phyloP scores from a whole-genome alignment of 2,329 filamentous ascomycete species.

The Aspergillus neotritici region DNA sequence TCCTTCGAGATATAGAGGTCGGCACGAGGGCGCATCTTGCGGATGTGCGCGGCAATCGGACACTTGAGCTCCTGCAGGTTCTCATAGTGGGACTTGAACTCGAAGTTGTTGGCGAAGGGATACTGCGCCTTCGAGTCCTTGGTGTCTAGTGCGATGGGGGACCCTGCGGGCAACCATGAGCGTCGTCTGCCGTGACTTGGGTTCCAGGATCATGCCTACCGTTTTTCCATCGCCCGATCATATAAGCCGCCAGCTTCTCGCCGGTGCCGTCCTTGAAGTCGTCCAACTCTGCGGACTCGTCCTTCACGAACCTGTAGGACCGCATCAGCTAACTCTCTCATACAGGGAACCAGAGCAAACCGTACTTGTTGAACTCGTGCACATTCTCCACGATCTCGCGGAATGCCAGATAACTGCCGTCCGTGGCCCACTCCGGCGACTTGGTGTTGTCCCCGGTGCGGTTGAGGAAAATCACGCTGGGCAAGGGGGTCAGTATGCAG shows the following conservation, averaged over 20 bases:
- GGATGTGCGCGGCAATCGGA: slow-evolving; percentile 45
- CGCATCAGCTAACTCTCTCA: too few relatives aligned
- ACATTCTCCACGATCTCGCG: slow-evolving; percentile 43
- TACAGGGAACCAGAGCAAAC: too few relatives aligned
- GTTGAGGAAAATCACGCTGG: too few relatives aligned
- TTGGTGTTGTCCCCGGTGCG: slow-evolving; percentile 27
- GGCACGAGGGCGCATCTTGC: slow-evolving; percentile 44
- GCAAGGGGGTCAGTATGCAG: too few relatives aligned
- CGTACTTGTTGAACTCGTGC: slow-evolving; percentile 34
- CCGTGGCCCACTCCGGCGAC: slow-evolving; percentile 36
- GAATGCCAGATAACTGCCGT: slow-evolving; percentile 43
- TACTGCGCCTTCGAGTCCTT: slow-evolving; percentile 28
- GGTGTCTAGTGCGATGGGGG: slow-evolving; percentile 29
- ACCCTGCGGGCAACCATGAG: slow-evolving; percentile 16
- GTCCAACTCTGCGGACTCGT: slow-evolving; percentile 19
- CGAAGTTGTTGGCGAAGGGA: slow-evolving; percentile 37
- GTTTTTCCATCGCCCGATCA: slow-evolving; percentile 44
- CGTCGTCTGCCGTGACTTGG: neutral
- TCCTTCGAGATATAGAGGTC: slow-evolving; percentile 17
- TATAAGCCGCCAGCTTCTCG: slow-evolving; percentile 36
- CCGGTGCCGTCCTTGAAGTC: slow-evolving; percentile 2
- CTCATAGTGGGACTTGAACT: slow-evolving; percentile 30
- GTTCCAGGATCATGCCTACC: slow-evolving; percentile 14
- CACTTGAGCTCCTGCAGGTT: slow-evolving; percentile 32
- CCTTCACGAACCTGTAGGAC: slow-evolving; percentile 26